Evolutionary conservation across 768 basidiomycete species (phyloP).

Genomic region (Vararia minispora): DNA sequence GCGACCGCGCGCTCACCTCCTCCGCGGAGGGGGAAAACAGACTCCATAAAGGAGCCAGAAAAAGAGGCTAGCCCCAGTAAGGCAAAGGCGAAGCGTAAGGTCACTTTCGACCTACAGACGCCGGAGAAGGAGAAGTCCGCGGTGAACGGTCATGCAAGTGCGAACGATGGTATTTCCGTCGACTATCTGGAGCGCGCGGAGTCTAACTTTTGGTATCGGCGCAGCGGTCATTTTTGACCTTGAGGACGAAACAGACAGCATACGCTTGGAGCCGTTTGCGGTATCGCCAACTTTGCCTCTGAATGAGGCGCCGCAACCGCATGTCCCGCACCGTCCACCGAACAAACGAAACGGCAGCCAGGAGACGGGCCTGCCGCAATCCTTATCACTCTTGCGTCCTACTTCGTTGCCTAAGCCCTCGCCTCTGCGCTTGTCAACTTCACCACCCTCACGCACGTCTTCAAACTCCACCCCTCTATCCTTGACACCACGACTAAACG

Average conservation of each 20-base stretch:
- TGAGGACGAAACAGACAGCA: conserved; percentile 38
- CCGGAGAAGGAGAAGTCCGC: conserved; percentile 24
- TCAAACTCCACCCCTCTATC: not conserved
- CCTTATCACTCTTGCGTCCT: conserved; percentile 51
- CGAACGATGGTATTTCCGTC: no score
- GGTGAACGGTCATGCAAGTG: conserved; percentile 12
- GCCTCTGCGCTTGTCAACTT: conserved; percentile 28
- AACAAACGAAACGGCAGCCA: conserved; percentile 18
- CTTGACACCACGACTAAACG: not conserved
- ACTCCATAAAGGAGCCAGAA: no score
- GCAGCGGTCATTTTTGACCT: conserved; percentile 62
- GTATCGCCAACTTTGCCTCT: conserved; percentile 26
- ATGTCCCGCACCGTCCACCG: conserved; percentile 16
- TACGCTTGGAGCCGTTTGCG: conserved; percentile 19
- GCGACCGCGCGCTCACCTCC: no score
- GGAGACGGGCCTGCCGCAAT: conserved; percentile 37
- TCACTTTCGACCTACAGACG: conserved; percentile 63
- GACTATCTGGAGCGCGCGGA: no score
- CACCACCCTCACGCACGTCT: conserved; percentile 9
- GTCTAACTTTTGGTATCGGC: conserved; percentile 6
- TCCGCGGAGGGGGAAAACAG: not conserved
- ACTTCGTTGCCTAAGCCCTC: conserved; percentile 60
- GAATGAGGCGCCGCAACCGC: conserved; percentile 18
- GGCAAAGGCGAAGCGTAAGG: conserved; percentile 50
- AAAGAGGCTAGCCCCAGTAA: conserved; percentile 13